Evolutionary conservation across 208 protist genomes (phyloP), one percentile per base, ranked within the genome.

Genomic region (Leishmania mexicana): DNA sequence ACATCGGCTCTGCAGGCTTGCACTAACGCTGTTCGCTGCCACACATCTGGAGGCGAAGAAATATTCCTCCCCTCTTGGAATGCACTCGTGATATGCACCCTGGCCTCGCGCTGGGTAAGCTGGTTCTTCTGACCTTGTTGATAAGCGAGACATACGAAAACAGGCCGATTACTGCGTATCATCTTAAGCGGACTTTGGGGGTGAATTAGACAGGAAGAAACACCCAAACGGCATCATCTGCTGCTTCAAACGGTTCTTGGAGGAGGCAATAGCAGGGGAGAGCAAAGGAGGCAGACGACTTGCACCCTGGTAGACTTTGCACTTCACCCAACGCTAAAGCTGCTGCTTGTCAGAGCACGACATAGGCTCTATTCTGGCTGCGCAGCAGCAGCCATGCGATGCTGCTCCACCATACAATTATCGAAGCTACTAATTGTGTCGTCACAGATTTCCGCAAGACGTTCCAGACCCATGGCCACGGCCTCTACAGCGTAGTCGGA

Each of bases 401-500:
- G 74, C 74, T 87, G 83, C 67, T 88, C 78, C 28, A 88, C 70
- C 87, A 96, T 92, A 83, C 87, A 89, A 42, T 84, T 88, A 64
- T 98, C 88, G 74, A 98, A 98, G 80, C 81, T 94, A 28, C 84
- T 83, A 45, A 95, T 62, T 2, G 94, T 92, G 49, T 96, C 85
- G 53, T 97, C 94, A 75, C 94, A 98, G 31, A 98, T 88, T 31
- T 78, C 81, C 19, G 94, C 96, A 24, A 98, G 80, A 24, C 91
- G 87, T 80, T 97, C 91, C 62, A 98, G 83, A 2, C 93, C 96
- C 35, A 86, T 87, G 0, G 90, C 91, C 6, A 98, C 92, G 13
- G 88, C 92, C 75, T 97, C 94, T 54, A 97, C 94, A 45, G 94
- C 94, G 89, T 97, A 98, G 81, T 96, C 94, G 24, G 87, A 93